phyloP scores from a whole-genome alignment of 164 flowering plant species.

The Platanus orientalis region DNA sequence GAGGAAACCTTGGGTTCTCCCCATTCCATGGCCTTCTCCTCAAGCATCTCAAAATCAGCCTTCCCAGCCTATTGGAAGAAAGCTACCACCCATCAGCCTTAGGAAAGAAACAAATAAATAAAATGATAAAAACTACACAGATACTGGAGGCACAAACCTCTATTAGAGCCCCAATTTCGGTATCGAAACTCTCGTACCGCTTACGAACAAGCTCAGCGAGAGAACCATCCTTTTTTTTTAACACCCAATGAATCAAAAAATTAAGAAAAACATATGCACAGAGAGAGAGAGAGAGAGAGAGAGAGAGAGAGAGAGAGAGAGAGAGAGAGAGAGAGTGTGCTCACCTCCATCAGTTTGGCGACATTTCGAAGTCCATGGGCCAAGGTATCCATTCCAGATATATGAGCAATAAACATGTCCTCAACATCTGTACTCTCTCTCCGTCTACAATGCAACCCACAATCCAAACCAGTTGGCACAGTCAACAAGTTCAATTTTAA shows the following conservation, averaged over 20 bases:
- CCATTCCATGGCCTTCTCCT: slow-evolving; percentile 83
- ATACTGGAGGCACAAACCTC: slow-evolving; percentile 43
- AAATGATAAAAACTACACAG: neutral
- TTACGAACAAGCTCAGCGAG: slow-evolving; percentile 71
- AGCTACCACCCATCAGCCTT: neutral
- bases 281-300: too few species aligned
- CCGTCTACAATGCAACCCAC: slow-evolving; percentile 39
- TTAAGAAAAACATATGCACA: neutral
- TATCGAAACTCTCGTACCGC: slow-evolving; percentile 81
- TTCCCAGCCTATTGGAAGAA: slow-evolving; percentile 76
- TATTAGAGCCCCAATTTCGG: slow-evolving; percentile 72
- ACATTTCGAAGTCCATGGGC: slow-evolving; percentile 95
- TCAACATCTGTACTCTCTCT: slow-evolving; percentile 99
- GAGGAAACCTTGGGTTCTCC: slow-evolving; percentile 93
- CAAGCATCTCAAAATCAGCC: slow-evolving; percentile 78
- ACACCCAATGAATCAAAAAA: neutral
- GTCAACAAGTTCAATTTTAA: neutral
- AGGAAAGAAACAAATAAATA: neutral
- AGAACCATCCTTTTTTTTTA: slow-evolving; percentile 65
- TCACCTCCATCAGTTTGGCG: slow-evolving; percentile 77
- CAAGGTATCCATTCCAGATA: slow-evolving; percentile 91
- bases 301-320: too few species aligned
- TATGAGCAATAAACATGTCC: slow-evolving; percentile 90
- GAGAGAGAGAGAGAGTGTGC: neutral
- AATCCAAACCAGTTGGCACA: neutral